Evolutionary conservation across 2,329 filamentous ascomycete species (phyloP), one percentile per base, ranked within the genome.

Genomic region (Diaporthe aspalathi): DNA sequence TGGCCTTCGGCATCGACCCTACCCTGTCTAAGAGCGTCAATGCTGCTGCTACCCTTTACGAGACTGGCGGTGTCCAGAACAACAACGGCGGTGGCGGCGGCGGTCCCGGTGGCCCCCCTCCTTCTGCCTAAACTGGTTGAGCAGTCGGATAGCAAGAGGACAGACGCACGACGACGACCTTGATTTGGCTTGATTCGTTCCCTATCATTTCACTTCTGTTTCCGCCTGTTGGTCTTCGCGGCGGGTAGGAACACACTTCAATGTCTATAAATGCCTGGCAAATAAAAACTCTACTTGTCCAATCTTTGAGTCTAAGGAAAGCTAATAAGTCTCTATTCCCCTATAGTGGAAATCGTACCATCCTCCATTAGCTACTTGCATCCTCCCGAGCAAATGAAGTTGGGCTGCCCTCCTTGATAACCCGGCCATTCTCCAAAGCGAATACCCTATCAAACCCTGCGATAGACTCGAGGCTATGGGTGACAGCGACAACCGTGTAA

Each of bases 1-100:
- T 89, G 72, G 81, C 83, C 0, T 80, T 89, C 49, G 88, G 85
- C 2, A 83, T 89, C 53, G 82, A 88, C 74, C 70, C 80, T 4
- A 79, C 76, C 40, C 45, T 70, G 9, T 63, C 54, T 35, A 70
- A 75, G 53, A 70, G 66, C 22, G 74, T 82, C 14, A 76, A 57
- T 35, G 77, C 79, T 22, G 81, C 81, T 12, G 80, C 77, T 12
- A 81, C 77, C n/a, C 73, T 77, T 38, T 79, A 79, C 57, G 76
- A 77, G 63, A 74, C 76, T n/a, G 81, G 81, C 20, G 81, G 81
- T 35, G 78, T 79, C 70, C 35, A 43, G 54, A 60, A 60, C 54
- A 69, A 71, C 38, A 73, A 77, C 70, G 73, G 71, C 3, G 50
- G 68, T 24, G 73, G 68, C n/a, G 73, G 73, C 3, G 73, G 74